Conservation (phyloP, 192 early-diverging fungal species). For the Podila epicladia region DNA sequence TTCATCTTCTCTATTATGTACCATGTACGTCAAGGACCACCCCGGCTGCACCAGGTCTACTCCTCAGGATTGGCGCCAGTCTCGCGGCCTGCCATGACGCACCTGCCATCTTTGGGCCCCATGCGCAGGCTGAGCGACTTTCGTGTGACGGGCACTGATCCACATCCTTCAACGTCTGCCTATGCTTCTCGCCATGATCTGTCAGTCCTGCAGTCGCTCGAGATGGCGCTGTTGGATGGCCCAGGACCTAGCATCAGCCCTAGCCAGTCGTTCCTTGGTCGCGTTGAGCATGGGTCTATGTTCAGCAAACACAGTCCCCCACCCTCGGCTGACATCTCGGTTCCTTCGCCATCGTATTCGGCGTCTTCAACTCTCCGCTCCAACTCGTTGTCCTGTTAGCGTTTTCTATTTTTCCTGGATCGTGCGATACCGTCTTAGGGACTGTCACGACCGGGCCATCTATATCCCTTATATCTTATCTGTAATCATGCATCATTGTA, state of each 20-base stretch:
- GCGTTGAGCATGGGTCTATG: neutral
- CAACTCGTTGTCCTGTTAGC: neutral
- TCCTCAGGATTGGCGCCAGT: neutral
- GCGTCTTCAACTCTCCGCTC: neutral
- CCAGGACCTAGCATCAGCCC: neutral
- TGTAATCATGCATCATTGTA: too few relatives aligned
- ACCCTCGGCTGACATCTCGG: neutral
- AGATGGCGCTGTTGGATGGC: neutral
- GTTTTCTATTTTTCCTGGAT: neutral
- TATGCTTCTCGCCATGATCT: neutral
- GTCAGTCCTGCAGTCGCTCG: neutral
- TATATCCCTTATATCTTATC: neutral
- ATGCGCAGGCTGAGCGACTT: conserved; percentile 19
- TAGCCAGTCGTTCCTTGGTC: neutral
- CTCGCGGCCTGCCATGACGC: conserved; percentile 15
- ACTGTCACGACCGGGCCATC: neutral
- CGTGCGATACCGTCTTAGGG: neutral
- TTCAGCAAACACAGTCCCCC: neutral
- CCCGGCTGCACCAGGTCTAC: conserved; percentile 14
- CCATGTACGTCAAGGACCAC: conserved; percentile 20
- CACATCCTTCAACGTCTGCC: neutral
- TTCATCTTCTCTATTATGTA: conserved; percentile 47
- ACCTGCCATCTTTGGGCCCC: conserved; percentile 20
- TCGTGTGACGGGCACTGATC: neutral
- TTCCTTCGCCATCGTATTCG: neutral